These are phyloP conservation scores for Gaeumannomyces tritici DNA, from an alignment of 2,329 filamentous ascomycete genomes.

Conservation along the genomic window DNA sequence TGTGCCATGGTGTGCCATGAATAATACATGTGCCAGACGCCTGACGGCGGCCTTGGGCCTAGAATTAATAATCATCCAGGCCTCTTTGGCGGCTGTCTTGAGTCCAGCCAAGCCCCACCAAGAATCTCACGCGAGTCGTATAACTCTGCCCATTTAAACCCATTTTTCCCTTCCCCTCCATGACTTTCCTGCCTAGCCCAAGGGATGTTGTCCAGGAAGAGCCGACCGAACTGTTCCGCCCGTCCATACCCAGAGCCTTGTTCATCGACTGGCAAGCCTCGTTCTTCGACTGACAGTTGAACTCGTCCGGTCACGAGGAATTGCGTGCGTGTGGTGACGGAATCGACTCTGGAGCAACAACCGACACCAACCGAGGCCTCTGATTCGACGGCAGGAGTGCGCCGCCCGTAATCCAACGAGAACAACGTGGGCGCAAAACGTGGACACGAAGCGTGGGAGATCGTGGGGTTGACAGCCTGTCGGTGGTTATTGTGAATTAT, in stretches of 20 bases:
- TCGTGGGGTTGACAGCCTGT: not conserved
- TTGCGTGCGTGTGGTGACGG: constrained; percentile 14
- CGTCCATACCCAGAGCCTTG: not conserved
- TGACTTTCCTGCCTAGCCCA: not conserved
- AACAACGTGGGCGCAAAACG: not conserved
- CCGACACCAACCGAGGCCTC: not conserved
- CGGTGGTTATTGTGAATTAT: not conserved
- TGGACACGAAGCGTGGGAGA: not conserved
- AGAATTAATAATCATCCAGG: not conserved
- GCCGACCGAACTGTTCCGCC: not conserved
- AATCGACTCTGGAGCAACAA: constrained; percentile 1
- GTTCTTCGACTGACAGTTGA: not conserved
- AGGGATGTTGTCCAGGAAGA: not conserved
- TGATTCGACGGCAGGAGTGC: constrained; percentile 1
- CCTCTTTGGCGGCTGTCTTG: not conserved
- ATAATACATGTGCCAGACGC: not conserved
- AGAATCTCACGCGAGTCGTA: not conserved
- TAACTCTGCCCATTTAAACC: not conserved
- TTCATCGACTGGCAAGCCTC: no score
- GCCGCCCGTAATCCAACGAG: not conserved
- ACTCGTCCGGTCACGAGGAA: not conserved
- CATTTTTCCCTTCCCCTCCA: not conserved
- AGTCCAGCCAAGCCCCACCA: not conserved
- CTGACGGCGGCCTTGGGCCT: not conserved
- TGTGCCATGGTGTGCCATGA: not conserved